These are phyloP conservation scores for Gracilaria caudata DNA, from an alignment of 23 red algal genomes.

Conservation along the genomic window DNA sequence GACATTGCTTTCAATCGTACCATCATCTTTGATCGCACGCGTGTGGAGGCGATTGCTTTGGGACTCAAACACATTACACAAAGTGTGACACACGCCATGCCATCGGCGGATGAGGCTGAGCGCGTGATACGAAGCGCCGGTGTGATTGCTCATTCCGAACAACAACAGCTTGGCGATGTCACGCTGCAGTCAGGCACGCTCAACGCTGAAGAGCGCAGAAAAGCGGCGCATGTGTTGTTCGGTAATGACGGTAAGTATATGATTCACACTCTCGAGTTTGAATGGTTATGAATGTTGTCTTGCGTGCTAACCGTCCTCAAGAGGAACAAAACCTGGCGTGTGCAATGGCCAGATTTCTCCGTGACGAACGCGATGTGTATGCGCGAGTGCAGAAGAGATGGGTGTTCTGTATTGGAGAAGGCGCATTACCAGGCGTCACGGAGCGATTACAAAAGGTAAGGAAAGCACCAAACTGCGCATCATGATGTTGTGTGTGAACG, in stretches of 20 bases:
- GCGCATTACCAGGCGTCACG: slow-evolving; percentile 11
- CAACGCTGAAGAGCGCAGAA: not conserved
- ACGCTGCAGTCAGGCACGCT: not conserved
- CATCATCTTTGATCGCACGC: not conserved
- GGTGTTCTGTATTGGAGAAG: slow-evolving; percentile 1
- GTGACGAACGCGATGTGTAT: slow-evolving; percentile 7
- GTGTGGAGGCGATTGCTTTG: not conserved
- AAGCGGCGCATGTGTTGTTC: not conserved
- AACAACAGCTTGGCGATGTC: not conserved
- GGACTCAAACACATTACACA: not conserved
- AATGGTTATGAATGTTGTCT: too few species aligned
- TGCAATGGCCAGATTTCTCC: not conserved
- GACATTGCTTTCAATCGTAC: slow-evolving; percentile 6
- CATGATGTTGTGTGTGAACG: not conserved
- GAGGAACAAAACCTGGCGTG: slow-evolving; percentile 14
- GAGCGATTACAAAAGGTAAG: slow-evolving; percentile 4
- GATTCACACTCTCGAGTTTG: too few species aligned
- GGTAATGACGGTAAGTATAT: slow-evolving; percentile 14
- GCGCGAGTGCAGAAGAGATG: not conserved
- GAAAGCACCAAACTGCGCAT: not conserved
- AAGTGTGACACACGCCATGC: not conserved
- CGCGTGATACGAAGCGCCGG: not conserved
- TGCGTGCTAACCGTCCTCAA: too few species aligned
- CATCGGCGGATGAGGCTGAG: not conserved
- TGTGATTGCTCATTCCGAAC: not conserved